phyloP scores from a whole-genome alignment of 1,284 basidiomycete genomes.

The Lignosus rhinocerotis region DNA sequence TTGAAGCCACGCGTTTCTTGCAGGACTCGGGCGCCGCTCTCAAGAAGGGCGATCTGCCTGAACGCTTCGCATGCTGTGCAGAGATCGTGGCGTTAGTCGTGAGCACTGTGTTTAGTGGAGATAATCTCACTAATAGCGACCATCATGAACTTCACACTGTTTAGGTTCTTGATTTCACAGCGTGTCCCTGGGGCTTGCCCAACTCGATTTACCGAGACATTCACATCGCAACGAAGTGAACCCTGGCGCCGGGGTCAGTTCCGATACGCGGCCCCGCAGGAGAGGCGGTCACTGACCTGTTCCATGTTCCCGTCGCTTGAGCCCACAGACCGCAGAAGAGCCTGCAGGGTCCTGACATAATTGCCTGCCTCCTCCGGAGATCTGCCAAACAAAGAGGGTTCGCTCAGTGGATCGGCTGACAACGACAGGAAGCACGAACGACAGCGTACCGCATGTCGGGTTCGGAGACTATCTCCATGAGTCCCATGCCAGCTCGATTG shows the following conservation, averaged over 20 bases:
- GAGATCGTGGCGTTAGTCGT: constrained; percentile 3
- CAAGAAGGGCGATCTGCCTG: constrained; percentile 69
- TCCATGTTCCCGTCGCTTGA: constrained; percentile 98
- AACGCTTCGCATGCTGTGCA: constrained; percentile 63
- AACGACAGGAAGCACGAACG: background rate
- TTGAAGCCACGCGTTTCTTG: constrained; percentile 95
- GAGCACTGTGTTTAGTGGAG: background rate
- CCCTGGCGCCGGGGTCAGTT: constrained; percentile 53
- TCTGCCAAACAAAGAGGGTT: constrained; percentile 39
- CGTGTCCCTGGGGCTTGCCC: constrained; percentile 77
- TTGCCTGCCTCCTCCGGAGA: constrained; percentile 90
- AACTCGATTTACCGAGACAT: constrained; percentile 82
- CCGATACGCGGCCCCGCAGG: background rate
- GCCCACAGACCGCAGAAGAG: constrained; percentile 79
- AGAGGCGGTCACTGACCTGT: constrained; percentile 51
- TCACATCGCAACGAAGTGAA: constrained; percentile 93
- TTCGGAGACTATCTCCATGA: constrained; percentile 96
- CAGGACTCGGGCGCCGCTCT: constrained; percentile 46
- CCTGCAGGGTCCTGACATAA: constrained; percentile 87
- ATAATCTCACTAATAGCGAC: constrained; percentile 77
- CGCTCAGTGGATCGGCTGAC: background rate
- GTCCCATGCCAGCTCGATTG: constrained; percentile 85
- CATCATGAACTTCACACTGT: constrained; percentile 86
- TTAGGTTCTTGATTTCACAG: constrained; percentile 98
- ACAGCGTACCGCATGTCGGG: constrained; percentile 80